Percentiles rank a stretch among this genome's conserved stretches.
Evolutionary conservation across 2,329 filamentous ascomycete species (phyloP).

Genomic region (Ophiocordyceps camponoti-rufipedis): DNA sequence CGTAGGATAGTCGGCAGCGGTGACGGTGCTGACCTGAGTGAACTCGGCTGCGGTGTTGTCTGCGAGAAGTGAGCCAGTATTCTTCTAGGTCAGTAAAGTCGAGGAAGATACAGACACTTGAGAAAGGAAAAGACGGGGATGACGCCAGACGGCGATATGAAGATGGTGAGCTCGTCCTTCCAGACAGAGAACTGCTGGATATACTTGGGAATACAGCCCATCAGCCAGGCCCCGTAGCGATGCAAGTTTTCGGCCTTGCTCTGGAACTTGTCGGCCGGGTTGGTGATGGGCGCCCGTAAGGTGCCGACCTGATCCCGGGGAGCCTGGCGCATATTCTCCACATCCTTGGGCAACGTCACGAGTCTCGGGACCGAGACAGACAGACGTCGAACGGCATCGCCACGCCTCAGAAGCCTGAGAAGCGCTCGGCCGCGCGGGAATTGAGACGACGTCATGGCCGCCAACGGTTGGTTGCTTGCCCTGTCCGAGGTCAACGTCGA

Average conservation of each 20-base stretch:
- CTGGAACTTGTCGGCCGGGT: constrained; percentile 84
- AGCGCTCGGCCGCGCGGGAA: constrained; percentile 37
- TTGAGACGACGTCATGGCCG: constrained; percentile 39
- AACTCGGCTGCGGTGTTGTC: constrained; percentile 96
- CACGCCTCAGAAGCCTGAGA: constrained; percentile 32
- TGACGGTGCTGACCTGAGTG: constrained; percentile 84
- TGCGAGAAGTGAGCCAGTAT: constrained; percentile 9
- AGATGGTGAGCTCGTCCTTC: constrained; percentile 96
- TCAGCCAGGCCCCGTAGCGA: constrained; percentile 88
- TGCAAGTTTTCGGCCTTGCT: constrained; percentile 78
- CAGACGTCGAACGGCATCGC: constrained; percentile 28
- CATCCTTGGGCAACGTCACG: constrained; percentile 41
- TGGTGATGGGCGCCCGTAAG: constrained; percentile 64
- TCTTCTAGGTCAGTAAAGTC: neutral
- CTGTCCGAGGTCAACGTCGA: neutral
- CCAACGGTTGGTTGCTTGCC: constrained; percentile 2
- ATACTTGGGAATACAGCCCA: constrained; percentile 94
- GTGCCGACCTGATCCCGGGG: constrained; percentile 37
- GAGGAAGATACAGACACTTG: constrained; percentile 39
- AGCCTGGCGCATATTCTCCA: constrained; percentile 49
- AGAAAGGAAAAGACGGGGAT: constrained; percentile 87
- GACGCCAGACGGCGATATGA: constrained; percentile 74
- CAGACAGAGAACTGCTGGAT: constrained; percentile 98
- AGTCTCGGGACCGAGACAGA: constrained; percentile 26
- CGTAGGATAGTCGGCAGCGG: constrained; percentile 88